Conservation (phyloP, 108 stramenopile species). For the Pseudonitzschia pungens region DNA sequence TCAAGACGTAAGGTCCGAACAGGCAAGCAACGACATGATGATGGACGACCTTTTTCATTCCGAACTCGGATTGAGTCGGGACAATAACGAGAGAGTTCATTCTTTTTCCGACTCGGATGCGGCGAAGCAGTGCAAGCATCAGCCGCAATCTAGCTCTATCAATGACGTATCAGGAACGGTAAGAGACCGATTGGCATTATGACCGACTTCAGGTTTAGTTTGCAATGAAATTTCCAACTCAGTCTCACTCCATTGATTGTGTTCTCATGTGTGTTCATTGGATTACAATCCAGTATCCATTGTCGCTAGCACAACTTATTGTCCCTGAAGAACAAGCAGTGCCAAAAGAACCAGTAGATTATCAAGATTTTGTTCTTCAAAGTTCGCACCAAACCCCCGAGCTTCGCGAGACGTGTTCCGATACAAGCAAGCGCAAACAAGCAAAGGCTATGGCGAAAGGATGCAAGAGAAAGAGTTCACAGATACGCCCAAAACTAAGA, state of each 20-base stretch:
- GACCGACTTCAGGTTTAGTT: too few species aligned
- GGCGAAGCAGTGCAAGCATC: neutral
- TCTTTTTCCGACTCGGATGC: neutral
- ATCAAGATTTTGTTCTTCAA: too few species aligned
- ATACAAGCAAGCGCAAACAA: neutral
- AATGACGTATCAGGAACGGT: neutral
- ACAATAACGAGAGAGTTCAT: neutral
- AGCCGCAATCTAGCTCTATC: neutral
- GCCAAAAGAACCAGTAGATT: too few species aligned
- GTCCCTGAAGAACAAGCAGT: neutral
- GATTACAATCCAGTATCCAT: neutral
- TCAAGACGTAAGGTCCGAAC: too few species aligned
- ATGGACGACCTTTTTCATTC: too few species aligned
- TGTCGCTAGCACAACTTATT: neutral
- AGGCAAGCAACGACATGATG: too few species aligned
- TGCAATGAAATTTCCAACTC: too few species aligned
- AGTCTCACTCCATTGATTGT: too few species aligned
- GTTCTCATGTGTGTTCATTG: too few species aligned
- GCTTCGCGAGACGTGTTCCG: neutral
- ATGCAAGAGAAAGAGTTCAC: neutral
- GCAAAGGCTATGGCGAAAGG: neutral
- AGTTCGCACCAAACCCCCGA: neutral
- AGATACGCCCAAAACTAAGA: too few species aligned
- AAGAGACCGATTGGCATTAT: neutral
- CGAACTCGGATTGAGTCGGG: neutral